Base-by-base conservation (phyloP, 23 red algal species). In the Gracilaria domingensis region DNA sequence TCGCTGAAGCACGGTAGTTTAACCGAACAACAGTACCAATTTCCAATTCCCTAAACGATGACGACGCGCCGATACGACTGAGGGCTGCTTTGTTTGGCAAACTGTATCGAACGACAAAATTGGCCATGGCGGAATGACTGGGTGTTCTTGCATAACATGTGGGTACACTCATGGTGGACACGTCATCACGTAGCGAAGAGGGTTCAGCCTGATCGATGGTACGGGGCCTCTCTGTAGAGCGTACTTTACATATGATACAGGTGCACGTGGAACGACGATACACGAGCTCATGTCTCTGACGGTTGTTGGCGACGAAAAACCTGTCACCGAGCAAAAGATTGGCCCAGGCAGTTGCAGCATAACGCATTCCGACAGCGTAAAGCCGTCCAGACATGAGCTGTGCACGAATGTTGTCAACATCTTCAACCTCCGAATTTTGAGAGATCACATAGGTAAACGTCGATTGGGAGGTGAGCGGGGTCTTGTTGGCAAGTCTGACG, bases 61-160 rank as follows among this genome's bases (percentile, higher is more conserved):
- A 81, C 36, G 49, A 62, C n/a, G 59, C 87, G 5, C 87, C 87
- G 35, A 91, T 91, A 25, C 37, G 47, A 48, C 29, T 69, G 13
- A 91, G 58, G 0, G 35, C 39, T 1, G 9, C 35, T 20, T 24
- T 81, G 18, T 40, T 29, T 21, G 87, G 87, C 75, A 91, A 14
- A 2, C 75, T 40, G 65, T 50, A 91, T 2, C 50, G 72, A 17
- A 81, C 73, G 32, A 81, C 76, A 58, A 91, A 91, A 48, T 91
- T 91, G 14, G 87, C 87, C 87, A 91, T 91, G 25, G 87, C 87
- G 16, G 75, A 81, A 49, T 91, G 75, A 32, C 53, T 67, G 17
- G 75, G 73, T 26, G 87, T 91, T 35, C 87, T 61, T 2, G 55
- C 40, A 11, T 51, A 9, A 0, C 6, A 6, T 11, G 39, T 5